Evolutionary conservation across 192 early-diverging fungal species (phyloP).

Genomic region (Entomortierella chlamydospora): DNA sequence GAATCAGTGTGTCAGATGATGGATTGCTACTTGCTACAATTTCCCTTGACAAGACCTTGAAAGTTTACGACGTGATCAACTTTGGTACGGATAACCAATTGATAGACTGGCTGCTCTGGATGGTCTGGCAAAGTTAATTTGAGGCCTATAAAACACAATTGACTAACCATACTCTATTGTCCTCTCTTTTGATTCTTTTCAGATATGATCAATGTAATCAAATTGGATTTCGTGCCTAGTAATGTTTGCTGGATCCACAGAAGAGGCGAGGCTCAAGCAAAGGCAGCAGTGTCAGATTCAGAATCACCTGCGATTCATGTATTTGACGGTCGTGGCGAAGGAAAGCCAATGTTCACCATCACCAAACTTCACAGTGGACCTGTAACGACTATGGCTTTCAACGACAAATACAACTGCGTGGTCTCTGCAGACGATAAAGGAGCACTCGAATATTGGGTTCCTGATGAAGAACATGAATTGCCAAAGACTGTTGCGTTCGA

Average conservation of each 20-base stretch:
- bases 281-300: constrained; percentile 87
- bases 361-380: constrained; percentile 76
- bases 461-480: constrained; percentile 73
- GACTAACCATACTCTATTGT: too few relatives aligned
- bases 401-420: constrained; percentile 76
- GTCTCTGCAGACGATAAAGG: constrained; percentile 89
- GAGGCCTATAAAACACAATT: too few relatives aligned
- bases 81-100: constrained; percentile 86
- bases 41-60: constrained; percentile 85
- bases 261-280: constrained; percentile 83
- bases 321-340: constrained; percentile 84
- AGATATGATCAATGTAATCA: constrained; percentile 99
- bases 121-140: too few relatives aligned
- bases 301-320: constrained; percentile 78
- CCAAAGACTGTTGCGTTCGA: constrained; percentile 76
- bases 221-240: constrained; percentile 78
- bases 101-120: too few relatives aligned
- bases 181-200: not conserved
- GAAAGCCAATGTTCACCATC: constrained; percentile 71
- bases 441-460: constrained; percentile 95
- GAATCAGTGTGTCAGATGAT: constrained; percentile 76
- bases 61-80: constrained; percentile 96
- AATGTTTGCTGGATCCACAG: constrained; percentile 88
- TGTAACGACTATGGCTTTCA: constrained; percentile 87
- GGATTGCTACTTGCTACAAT: constrained; percentile 85